Conservation (phyloP, 768 basidiomycete genomes). For the Cystoderma amianthinum region DNA sequence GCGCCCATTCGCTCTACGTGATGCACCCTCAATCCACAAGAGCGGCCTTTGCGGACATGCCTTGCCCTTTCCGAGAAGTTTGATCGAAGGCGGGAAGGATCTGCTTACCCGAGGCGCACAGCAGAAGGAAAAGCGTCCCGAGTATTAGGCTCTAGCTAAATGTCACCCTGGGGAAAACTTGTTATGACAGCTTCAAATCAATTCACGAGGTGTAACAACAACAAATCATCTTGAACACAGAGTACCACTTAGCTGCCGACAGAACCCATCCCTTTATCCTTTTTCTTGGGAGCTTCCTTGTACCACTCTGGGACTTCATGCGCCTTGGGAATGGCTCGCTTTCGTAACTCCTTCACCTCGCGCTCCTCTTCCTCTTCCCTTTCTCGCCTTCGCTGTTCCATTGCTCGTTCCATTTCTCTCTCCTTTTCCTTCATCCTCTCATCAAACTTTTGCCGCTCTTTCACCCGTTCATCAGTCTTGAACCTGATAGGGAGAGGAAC, state of each 20-base stretch:
- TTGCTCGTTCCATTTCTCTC: conserved; percentile 36
- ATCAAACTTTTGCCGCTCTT: conserved; percentile 62
- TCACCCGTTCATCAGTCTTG: conserved; percentile 48
- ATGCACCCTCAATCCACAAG: not conserved
- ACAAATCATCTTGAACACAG: not conserved
- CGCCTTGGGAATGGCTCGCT: conserved; percentile 58
- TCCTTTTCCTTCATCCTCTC: conserved; percentile 50
- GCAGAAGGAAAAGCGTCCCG: too few relatives aligned
- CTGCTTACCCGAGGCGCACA: not conserved
- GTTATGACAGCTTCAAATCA: not conserved
- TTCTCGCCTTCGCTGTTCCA: conserved; percentile 39
- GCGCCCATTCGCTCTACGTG: not conserved
- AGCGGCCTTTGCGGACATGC: conserved; percentile 14
- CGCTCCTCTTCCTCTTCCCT: conserved; percentile 50
- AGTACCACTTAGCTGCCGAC: too few relatives aligned
- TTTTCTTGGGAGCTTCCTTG: conserved; percentile 56
- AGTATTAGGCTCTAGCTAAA: too few relatives aligned
- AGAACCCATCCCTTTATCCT: conserved; percentile 9
- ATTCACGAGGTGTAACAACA: not conserved
- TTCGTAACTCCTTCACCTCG: conserved; percentile 56
- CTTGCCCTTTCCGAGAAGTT: not conserved
- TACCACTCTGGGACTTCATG: conserved; percentile 78
- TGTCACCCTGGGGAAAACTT: too few relatives aligned
- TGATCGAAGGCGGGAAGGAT: not conserved
- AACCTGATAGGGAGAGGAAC: conserved; percentile 41